A percentile compares a stretch with the other conserved stretches of the same genome.
These are phyloP conservation scores for Geranium incanum DNA, from an alignment of 441 rosid species.

Conservation along the genomic window DNA sequence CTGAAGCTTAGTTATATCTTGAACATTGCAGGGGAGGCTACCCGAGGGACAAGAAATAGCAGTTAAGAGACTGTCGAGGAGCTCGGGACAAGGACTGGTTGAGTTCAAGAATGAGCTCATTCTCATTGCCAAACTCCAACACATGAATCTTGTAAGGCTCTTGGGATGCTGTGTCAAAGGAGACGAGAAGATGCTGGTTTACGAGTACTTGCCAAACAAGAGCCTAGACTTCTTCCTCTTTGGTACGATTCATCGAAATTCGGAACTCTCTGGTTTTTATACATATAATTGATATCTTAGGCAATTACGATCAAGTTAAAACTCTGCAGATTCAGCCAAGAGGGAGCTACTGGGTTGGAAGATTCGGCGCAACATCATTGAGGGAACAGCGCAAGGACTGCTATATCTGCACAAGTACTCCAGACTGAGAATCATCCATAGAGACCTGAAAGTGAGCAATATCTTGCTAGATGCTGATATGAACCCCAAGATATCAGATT, in stretches of 20 bases:
- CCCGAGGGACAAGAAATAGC: constrained; percentile 17
- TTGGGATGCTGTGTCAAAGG: constrained; percentile 19
- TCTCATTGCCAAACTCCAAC: constrained; percentile 20
- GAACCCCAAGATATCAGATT: constrained; percentile 34
- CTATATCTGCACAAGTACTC: constrained; percentile 38
- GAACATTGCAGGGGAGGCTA: constrained; percentile 10
- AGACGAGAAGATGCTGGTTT: constrained; percentile 16
- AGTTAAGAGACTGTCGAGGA: constrained; percentile 18
- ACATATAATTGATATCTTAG: too few relatives aligned
- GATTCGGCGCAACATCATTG: constrained; percentile 26
- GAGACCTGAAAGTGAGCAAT: constrained; percentile 32
- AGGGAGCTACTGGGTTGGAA: constrained; percentile 23
- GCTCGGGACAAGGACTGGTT: constrained; percentile 19
- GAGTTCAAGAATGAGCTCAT: constrained; percentile 19
- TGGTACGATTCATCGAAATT: neutral
- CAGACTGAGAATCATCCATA: constrained; percentile 17
- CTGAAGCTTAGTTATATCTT: too few relatives aligned
- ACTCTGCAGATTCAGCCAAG: neutral
- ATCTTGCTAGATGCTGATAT: constrained; percentile 26
- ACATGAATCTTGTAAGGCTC: constrained; percentile 17
- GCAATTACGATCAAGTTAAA: neutral
- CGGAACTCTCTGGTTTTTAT: too few relatives aligned
- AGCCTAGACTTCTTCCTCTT: constrained; percentile 14
- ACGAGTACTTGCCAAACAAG: neutral
- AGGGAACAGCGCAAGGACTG: constrained; percentile 34